These are phyloP conservation scores for Chondrus crispus DNA, from an alignment of 23 red algal species.

Conservation along the genomic window DNA sequence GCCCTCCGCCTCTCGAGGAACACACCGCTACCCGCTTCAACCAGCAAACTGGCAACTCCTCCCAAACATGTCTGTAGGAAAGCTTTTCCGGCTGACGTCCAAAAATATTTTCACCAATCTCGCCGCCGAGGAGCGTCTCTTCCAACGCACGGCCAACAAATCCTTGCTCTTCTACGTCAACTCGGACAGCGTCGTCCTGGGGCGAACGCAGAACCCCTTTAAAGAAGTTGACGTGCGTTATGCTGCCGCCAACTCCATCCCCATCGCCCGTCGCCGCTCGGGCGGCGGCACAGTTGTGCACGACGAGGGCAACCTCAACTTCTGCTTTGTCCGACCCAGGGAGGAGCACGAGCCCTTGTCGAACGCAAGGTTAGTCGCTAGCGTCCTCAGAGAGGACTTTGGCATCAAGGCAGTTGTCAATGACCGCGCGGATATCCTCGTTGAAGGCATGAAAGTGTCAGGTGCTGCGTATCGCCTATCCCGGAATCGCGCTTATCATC, in stretches of 20 bases:
- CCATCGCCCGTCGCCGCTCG: conserved; percentile 72
- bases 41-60: too few species aligned
- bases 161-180: conserved; percentile 90
- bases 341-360: conserved; percentile 37
- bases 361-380: conserved; percentile 35
- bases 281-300: conserved; percentile 97
- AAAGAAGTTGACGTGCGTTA: conserved; percentile 62
- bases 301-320: conserved; percentile 91
- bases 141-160: conserved; percentile 7
- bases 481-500: conserved; percentile 75
- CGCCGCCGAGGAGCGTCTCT: conserved; percentile 72
- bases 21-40: too few species aligned
- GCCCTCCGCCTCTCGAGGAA: too few species aligned
- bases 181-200: conserved; percentile 73
- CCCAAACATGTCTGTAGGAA: not conserved
- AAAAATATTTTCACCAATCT: conserved; percentile 78
- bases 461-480: conserved; percentile 92
- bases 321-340: conserved; percentile 57
- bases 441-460: conserved; percentile 72
- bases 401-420: conserved; percentile 22
- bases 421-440: conserved; percentile 68
- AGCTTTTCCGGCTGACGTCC: not conserved
- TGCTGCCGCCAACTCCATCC: conserved; percentile 12
- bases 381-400: conserved; percentile 45
- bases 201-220: conserved; percentile 93